Evolutionary conservation across 2,329 filamentous ascomycete species (phyloP).

Genomic region (Microsporum audouinii): DNA sequence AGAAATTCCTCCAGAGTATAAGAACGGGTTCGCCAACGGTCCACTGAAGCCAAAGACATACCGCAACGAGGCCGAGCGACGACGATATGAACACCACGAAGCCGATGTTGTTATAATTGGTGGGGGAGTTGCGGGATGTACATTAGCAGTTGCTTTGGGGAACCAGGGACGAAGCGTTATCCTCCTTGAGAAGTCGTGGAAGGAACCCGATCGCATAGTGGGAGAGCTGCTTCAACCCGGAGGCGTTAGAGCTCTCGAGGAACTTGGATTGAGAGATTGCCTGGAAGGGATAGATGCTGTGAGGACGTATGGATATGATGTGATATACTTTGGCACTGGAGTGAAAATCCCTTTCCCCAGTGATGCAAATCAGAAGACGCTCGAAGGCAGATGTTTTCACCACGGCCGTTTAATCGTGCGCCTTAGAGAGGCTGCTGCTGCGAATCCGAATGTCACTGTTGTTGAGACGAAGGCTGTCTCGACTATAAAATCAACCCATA

Average conservation of each 20-base stretch:
- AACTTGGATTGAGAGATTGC: slow-evolving; percentile 69
- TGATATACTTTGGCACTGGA: slow-evolving; percentile 65
- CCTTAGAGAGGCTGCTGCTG: slow-evolving; percentile 61
- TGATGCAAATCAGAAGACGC: slow-evolving; percentile 40
- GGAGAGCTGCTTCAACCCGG: slow-evolving; percentile 92
- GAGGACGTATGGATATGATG: slow-evolving; percentile 72
- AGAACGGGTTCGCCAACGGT: slow-evolving; percentile 42
- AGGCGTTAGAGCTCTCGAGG: slow-evolving; percentile 66
- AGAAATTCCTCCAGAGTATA: background rate
- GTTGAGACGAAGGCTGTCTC: slow-evolving; percentile 78
- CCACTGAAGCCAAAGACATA: background rate
- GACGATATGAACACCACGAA: slow-evolving; percentile 46
- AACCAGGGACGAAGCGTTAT: slow-evolving; percentile 85
- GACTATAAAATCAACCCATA: slow-evolving; percentile 58
- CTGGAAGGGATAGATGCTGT: slow-evolving; percentile 82
- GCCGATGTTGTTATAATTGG: slow-evolving; percentile 84
- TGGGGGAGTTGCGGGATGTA: slow-evolving; percentile 80
- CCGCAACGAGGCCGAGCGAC: slow-evolving; percentile 28
- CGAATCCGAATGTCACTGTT: slow-evolving; percentile 72
- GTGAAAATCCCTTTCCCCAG: slow-evolving; percentile 70
- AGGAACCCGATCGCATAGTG: slow-evolving; percentile 90
- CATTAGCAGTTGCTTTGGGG: slow-evolving; percentile 70
- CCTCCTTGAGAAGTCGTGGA: slow-evolving; percentile 75
- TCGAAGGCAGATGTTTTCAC: slow-evolving; percentile 75
- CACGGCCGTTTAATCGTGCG: slow-evolving; percentile 86